These are phyloP conservation scores for Pseudohalonectria lignicola DNA, from an alignment of 2,329 filamentous ascomycete species.

Conservation along the genomic window DNA sequence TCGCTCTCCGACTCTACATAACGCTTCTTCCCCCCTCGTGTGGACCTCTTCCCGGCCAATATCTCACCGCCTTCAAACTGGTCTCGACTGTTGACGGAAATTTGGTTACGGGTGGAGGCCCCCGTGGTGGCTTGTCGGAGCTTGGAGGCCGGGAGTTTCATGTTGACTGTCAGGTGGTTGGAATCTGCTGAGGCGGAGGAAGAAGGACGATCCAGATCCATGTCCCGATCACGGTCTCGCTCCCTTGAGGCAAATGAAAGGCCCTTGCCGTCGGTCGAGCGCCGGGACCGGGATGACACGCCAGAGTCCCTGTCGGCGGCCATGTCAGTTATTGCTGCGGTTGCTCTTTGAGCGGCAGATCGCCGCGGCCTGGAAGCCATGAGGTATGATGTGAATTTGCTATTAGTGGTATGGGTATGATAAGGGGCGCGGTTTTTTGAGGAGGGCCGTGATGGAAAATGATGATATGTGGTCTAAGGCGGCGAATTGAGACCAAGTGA, in stretches of 20 bases:
- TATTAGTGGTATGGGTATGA: not conserved
- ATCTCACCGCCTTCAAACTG: slow-evolving; percentile 34
- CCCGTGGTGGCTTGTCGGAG: slow-evolving; percentile 36
- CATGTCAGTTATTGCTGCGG: slow-evolving; percentile 36
- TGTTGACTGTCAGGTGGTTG: slow-evolving; percentile 37
- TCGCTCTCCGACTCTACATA: slow-evolving; percentile 45
- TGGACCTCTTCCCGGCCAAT: slow-evolving; percentile 35
- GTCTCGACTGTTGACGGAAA: slow-evolving; percentile 17
- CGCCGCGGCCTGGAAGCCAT: slow-evolving; percentile 39
- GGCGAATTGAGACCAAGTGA: not conserved
- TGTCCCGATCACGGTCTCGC: slow-evolving; percentile 10
- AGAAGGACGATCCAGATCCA: slow-evolving; percentile 30
- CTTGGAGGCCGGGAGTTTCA: slow-evolving; percentile 38
- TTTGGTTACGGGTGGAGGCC: slow-evolving; percentile 11
- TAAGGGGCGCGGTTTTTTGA: not conserved
- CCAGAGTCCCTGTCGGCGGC: slow-evolving; percentile 32
- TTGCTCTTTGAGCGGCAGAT: slow-evolving; percentile 33
- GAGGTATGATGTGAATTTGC: not conserved
- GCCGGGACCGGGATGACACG: slow-evolving; percentile 39
- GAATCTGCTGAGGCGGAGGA: slow-evolving; percentile 29
- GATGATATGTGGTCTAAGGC: too few species aligned
- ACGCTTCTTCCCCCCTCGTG: slow-evolving; percentile 45
- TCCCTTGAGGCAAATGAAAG: slow-evolving; percentile 11
- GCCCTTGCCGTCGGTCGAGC: slow-evolving; percentile 34
- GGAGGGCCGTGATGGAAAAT: too few species aligned